Evolutionary conservation across 2,329 filamentous ascomycete genomes (phyloP).

Genomic region (Colletotrichum cordylinicola): DNA sequence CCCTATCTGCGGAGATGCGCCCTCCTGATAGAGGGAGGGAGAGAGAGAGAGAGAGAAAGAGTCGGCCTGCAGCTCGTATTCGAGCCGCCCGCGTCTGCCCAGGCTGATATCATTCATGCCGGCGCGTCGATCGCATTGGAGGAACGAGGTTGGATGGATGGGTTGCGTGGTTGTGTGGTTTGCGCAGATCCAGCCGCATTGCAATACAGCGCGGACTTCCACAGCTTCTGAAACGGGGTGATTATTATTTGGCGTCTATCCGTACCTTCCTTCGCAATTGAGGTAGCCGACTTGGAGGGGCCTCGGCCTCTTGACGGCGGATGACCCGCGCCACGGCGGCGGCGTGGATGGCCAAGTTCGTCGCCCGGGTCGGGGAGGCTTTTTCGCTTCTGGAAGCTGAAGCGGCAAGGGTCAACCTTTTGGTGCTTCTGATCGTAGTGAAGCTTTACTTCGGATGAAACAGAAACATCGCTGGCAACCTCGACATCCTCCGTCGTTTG

Average conservation of each 20-base stretch:
- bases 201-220: not conserved
- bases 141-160: not conserved
- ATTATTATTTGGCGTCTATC: not conserved
- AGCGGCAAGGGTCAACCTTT: not conserved
- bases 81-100: not conserved
- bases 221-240: not conserved
- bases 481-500: not conserved
- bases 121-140: slow-evolving; percentile 1
- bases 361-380: not conserved
- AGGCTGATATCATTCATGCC: not conserved
- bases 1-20: not conserved
- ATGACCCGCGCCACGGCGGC: not conserved
- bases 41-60: not conserved
- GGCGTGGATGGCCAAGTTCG: not conserved
- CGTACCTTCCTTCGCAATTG: not conserved
- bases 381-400: not conserved
- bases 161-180: not conserved
- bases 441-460: not conserved
- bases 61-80: slow-evolving; percentile 12
- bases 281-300: not conserved
- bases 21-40: not conserved
- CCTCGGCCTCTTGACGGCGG: not conserved
- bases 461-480: not conserved
- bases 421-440: not conserved
- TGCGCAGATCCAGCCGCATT: not conserved